Evolutionary conservation across 306 rosid species (phyloP), one percentile per base, ranked within the genome.

Genomic region (Geum urbanum): DNA sequence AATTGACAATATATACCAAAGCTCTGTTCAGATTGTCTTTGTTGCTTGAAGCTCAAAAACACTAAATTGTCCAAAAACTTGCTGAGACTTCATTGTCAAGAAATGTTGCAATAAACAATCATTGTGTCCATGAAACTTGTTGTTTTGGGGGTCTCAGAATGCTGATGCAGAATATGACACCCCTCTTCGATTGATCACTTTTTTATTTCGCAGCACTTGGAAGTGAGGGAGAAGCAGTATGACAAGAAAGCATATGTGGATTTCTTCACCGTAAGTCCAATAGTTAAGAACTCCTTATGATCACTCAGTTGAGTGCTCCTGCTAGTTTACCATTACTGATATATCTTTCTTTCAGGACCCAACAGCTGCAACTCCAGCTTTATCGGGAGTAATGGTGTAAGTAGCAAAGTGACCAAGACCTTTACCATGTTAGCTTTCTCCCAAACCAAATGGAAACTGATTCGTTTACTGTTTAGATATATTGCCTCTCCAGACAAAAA

Each of bases 151-250:
- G 24, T 58, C 13, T 27, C 19, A n/a, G 11, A 12, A 9, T 49
- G 35, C 68, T 59, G n/a, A 8, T 48, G 16, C 37, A 40, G 2
- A 8, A 32, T 32, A 9, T 27, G 32, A 27, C 71, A 50, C 46
- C 35, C 8, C 15, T 40, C 35, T 10, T 39, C 27, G 2, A 55
- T n/a, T 67, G 24, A 15, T 37, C 67, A 22, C 45, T 55, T 15
- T 41, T 44, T 27, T 53, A 40, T 40, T 24, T 4, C 69, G 59
- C 86, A 94, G 97, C 24, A 90, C 82, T 82, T 94, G 46, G 98
- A 87, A 79, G 98, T 85, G 77, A 82, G 98, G 81, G 97, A 94
- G 87, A 94, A 94, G 83, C 97, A 88, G 82, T 88, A 88, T 35
- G 97, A 94, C 84, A 66, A 80, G 79, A 86, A 90, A 83, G 94